Base-by-base conservation (phyloP, 768 basidiomycete genomes). In the Coprinopsis cinerea region DNA sequence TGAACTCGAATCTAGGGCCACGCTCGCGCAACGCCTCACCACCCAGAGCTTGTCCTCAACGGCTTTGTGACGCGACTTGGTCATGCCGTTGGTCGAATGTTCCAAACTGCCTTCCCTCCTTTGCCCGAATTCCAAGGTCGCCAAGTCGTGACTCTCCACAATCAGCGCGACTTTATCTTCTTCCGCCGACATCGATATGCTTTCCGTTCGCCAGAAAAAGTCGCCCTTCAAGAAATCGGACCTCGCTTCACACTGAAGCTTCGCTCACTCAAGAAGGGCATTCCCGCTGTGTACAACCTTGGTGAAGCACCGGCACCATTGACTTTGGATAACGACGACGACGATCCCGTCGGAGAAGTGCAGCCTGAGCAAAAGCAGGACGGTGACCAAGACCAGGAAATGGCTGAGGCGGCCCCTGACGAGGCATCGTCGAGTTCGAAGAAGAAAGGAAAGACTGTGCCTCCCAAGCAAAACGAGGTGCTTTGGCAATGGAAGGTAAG, bases 81-180 rank as follows among this genome's bases (percentile, higher is more conserved):
- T 35, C 90, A 96, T 61, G 83, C 85, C 14, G 83, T 97, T 44
- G 96, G 96, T 14, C 80, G 92, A 22, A 86, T 99, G 76, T 95
- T 98, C 69, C 95, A 96, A 59, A 93, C 93, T 1, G 78, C 93
- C 18, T 98, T 97, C 71, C 96, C 96, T 15, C 92, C 90, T 5
- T 71, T 95, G 54, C 92, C 93, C 0, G 90, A 96, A 63, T 97
- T 96, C 61, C 85, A 92, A 67, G 96, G 96, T 27, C 73, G 96
- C 25, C 96, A 99, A 66, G 94, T 97, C 9, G 94, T 98, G 11
- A 96, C 95, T 2, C 73, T 98, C 17, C 96, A 98, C 62, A 97
- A 97, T 61, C 93, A 96, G 64, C 81, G 96, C 41, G 96, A 99
- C 70, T 99, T 98, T 68, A 69, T 99, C 50, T 99, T 99, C 72